Evolutionary conservation across 768 basidiomycete species (phyloP), one percentile per base, ranked within the genome.

Genomic region (Pisolithus marmoratus): DNA sequence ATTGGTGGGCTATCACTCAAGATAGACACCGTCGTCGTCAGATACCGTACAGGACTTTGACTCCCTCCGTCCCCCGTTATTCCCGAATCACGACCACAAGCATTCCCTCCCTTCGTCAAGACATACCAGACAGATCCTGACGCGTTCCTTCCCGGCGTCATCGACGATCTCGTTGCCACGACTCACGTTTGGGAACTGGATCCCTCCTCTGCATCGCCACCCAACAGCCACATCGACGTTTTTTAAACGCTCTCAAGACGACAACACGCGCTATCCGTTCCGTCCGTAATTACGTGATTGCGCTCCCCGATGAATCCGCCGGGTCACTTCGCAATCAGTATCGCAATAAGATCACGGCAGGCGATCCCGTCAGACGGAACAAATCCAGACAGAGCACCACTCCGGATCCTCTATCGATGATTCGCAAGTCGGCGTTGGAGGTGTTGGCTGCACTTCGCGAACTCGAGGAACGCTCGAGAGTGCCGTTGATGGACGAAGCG

Each of bases 251-350:
- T 5, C 79, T 95, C 52, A 85, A 90, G 66, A 81, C 76, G 1
- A 94, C 92, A 0, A 92, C 91, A 7, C 79, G 77, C 38, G 83
- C 88, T 4, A 83, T 96, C 44, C 82, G 93, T 31, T 84, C 85
- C 14, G 86, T 90, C 29, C 80, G 92, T 12, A 90, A 90, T 64
- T 94, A 93, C 65, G 71, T 93, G 19, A 72, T 94, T 29, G 82
- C 87, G 0, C 79, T 94, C 14, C 91, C 90, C 0, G 84, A 91
- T 61, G 87, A 91, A 52, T 79, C 77, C 2, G 72, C 80, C 15
- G 79, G 73, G 8, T 75, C 79, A 2, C 74, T 78, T 61, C 75
- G 75, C 37, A 72, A 75, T 43, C 72, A 84, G 22, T 89, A 83
- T 67, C 77, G 84, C 36, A 79, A 78, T 43, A 76, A 73, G 22